phyloP scores from a whole-genome alignment of 495 filamentous ascomycete species.

The Penicillium turbatum region DNA sequence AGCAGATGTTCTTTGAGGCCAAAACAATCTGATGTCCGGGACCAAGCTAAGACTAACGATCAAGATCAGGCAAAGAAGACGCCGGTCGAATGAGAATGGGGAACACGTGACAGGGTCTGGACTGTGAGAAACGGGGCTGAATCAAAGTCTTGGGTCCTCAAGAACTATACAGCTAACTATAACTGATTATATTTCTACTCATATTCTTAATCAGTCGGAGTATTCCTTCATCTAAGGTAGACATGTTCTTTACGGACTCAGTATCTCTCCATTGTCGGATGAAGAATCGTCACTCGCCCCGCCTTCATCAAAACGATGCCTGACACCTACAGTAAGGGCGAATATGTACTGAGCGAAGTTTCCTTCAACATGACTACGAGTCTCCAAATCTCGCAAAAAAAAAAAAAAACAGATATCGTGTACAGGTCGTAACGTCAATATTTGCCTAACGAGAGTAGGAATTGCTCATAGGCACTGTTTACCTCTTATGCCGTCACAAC shows the following conservation, averaged over 20 bases:
- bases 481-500: background rate
- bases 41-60: background rate
- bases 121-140: background rate
- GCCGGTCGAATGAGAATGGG: conserved; percentile 1
- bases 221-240: background rate
- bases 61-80: conserved; percentile 1
- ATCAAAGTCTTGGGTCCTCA: background rate
- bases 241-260: background rate
- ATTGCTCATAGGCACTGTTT: no score
- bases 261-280: background rate
- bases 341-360: background rate
- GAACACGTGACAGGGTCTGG: conserved; percentile 30
- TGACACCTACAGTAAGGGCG: background rate
- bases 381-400: no score
- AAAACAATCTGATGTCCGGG: background rate
- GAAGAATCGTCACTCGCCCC: background rate
- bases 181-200: no score
- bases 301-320: background rate
- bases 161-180: background rate
- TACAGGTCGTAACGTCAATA: no score
- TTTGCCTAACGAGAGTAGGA: no score
- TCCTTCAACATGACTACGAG: no score
- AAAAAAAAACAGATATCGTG: no score
- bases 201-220: background rate
- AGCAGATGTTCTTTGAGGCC: background rate